Evolutionary conservation across 352 stramenopile genomes (phyloP).

Genomic region (Aphanomyces stellatus): DNA sequence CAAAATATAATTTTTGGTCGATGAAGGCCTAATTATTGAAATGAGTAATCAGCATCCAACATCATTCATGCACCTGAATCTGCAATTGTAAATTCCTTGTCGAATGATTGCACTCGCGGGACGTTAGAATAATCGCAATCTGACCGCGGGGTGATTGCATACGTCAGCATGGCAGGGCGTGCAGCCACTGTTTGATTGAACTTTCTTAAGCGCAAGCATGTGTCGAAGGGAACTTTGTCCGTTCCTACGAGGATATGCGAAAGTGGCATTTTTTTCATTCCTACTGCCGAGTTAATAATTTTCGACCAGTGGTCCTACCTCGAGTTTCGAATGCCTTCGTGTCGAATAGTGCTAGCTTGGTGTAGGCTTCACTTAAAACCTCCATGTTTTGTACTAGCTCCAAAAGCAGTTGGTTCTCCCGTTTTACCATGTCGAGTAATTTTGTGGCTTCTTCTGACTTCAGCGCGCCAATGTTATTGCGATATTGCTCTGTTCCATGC

Average conservation of each 20-base stretch:
- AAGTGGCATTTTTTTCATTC: slow-evolving; percentile 63
- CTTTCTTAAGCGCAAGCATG: slow-evolving; percentile 45
- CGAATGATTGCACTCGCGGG: slow-evolving; percentile 84
- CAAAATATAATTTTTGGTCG: slow-evolving; percentile 97
- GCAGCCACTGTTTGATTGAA: slow-evolving; percentile 28
- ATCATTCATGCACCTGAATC: slow-evolving; percentile 64
- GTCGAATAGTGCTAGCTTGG: slow-evolving; percentile 73
- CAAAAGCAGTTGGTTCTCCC: slow-evolving; percentile 40
- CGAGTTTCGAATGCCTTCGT: slow-evolving; percentile 62
- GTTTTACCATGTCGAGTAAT: slow-evolving; percentile 38
- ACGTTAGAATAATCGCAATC: slow-evolving; percentile 80
- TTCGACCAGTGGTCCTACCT: not conserved
- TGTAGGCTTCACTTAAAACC: slow-evolving; percentile 59
- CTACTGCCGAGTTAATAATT: not conserved
- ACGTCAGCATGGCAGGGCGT: slow-evolving; percentile 68
- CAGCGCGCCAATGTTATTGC: slow-evolving; percentile 66
- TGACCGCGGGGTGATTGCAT: slow-evolving; percentile 41
- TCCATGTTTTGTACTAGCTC: slow-evolving; percentile 71
- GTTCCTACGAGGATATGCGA: slow-evolving; percentile 27
- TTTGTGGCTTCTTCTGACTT: slow-evolving; percentile 57
- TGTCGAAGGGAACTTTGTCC: slow-evolving; percentile 43
- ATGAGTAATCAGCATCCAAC: slow-evolving; percentile 54
- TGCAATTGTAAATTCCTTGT: slow-evolving; percentile 88
- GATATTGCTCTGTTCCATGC: slow-evolving; percentile 67
- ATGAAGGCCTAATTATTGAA: slow-evolving; percentile 88